Evolutionary conservation across 2,329 filamentous ascomycete genomes (phyloP), one percentile per base, ranked within the genome.

Genomic region (Trichoderma sp.): DNA sequence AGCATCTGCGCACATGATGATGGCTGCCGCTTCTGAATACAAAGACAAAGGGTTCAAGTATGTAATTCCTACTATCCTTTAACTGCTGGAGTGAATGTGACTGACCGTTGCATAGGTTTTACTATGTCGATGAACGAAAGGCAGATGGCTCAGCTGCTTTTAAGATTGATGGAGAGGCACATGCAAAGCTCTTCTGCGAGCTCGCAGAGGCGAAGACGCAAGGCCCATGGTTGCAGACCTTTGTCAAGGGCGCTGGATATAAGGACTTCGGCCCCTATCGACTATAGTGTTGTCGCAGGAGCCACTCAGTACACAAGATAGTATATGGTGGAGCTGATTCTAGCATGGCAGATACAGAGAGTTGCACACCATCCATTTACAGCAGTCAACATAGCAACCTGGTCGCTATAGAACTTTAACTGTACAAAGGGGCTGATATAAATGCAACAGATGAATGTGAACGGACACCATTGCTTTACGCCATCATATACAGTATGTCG

Each of bases 1-100:
- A n/a, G 65, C 53, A 58, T 58, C 65, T 32, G 65, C 65, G 7
- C 65, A 68, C 53, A 68, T 68, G 53, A 68, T 68, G 34, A 58
- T 58, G 65, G 65, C 65, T 32, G 65, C 65, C 9, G 65, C 65
- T 2, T 34, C 53, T 57, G 65, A 58, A 60, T 68, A 68, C 65
- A 60, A 68, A 32, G 65, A 68, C 0, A 58, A 60, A 24, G 65
- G 65, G 4, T 68, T 32, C 53, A 68, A 58, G 65, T 68, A 60
- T 43, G 24, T 11, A 18, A 58, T 21, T 6, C 3, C 9, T 6
- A 4, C 8, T 15, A 9, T 18, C 8, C 4, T 43, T 58, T 32
- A 21, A 39, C 24, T 3, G 4, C 15, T 4, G 24, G 32, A 30
- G 9, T 30, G 32, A 6, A 43, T 58, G 12, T 21, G 47, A 36